Conservation (phyloP, 2,329 filamentous ascomycete species). For the Pestalotiopsis sp. region DNA sequence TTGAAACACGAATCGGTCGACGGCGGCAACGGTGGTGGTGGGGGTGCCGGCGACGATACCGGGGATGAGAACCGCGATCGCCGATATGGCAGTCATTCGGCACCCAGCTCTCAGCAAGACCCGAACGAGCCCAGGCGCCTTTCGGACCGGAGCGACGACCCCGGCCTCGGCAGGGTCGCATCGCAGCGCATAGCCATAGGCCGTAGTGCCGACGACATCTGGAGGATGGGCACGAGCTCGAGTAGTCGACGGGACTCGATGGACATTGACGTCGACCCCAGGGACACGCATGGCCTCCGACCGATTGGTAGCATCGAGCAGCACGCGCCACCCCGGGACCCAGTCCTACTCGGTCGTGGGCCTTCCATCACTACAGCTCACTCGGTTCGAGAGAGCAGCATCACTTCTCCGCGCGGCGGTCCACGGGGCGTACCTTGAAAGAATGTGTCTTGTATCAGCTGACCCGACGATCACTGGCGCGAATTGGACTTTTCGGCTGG, state of each 20-base stretch:
- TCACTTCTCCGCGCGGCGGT: slow-evolving; percentile 20
- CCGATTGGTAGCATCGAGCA: slow-evolving; percentile 16
- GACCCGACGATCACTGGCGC: not conserved
- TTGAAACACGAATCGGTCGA: slow-evolving; percentile 29
- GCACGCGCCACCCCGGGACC: slow-evolving; percentile 15
- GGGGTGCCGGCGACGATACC: slow-evolving; percentile 21
- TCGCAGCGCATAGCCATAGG: slow-evolving; percentile 26
- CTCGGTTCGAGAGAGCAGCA: slow-evolving; percentile 22
- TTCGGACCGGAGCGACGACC: slow-evolving; percentile 25
- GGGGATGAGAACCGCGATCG: slow-evolving; percentile 27
- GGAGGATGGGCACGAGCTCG: slow-evolving; percentile 29
- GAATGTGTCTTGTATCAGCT: not conserved
- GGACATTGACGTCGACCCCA: slow-evolving; percentile 32
- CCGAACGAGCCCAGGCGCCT: slow-evolving; percentile 20
- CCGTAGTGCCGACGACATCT: slow-evolving; percentile 29
- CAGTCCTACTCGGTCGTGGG: slow-evolving; percentile 34
- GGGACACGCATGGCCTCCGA: slow-evolving; percentile 21
- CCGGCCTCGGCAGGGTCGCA: slow-evolving; percentile 16
- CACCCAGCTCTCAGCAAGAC: slow-evolving; percentile 21
- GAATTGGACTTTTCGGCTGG: too few relatives aligned
- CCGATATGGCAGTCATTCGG: slow-evolving; percentile 18
- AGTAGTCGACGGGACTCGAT: slow-evolving; percentile 23
- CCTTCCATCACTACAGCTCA: slow-evolving; percentile 34
- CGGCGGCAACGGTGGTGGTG: slow-evolving; percentile 19
- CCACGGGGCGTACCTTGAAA: slow-evolving; percentile 15